Evolutionary conservation across 306 rosid genomes (phyloP), one percentile per base, ranked within the genome.

Genomic region (Ochetophila trinervis): DNA sequence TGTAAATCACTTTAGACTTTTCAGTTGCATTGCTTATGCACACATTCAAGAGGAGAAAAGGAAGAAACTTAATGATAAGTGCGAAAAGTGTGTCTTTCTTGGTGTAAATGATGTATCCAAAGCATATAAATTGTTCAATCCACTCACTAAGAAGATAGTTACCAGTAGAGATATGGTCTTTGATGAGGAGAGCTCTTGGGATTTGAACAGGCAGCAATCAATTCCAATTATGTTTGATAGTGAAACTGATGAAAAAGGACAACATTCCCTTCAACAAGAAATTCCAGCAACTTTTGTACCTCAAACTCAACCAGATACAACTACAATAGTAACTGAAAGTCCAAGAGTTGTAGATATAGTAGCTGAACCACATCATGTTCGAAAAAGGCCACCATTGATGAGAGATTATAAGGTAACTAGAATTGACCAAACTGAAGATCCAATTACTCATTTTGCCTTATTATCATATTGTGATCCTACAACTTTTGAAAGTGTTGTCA

Each of bases 301-400:
- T n/a, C n/a, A n/a, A n/a, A n/a, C n/a, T n/a, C n/a, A n/a, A n/a
- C n/a, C n/a, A n/a, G n/a, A n/a, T n/a, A n/a, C n/a, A n/a, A n/a
- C n/a, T n/a, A n/a, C n/a, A n/a, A n/a, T n/a, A n/a, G n/a, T n/a
- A n/a, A n/a, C n/a, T n/a, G 11, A 20, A 15, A 1, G 0, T 7
- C 30, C 2, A 4, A 58, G 7, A 16, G n/a, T n/a, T n/a, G n/a
- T n/a, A n/a, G n/a, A n/a, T n/a, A n/a, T n/a, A n/a, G n/a, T n/a
- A n/a, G n/a, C n/a, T n/a, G n/a, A n/a, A 2, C 0, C 1, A 18
- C 50, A n/a, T 8, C 5, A 15, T 19, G 18, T 9, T 37, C 13
- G 10, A 42, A 44, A 10, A 14, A 22, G 40, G n/a, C 30, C 40
- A 0, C 7, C 52, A 34, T 71, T 48, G 76, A 61, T 62, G 76